Evolutionary conservation across 2,329 filamentous ascomycete species (phyloP).

Genomic region (Fusarium sp.): DNA sequence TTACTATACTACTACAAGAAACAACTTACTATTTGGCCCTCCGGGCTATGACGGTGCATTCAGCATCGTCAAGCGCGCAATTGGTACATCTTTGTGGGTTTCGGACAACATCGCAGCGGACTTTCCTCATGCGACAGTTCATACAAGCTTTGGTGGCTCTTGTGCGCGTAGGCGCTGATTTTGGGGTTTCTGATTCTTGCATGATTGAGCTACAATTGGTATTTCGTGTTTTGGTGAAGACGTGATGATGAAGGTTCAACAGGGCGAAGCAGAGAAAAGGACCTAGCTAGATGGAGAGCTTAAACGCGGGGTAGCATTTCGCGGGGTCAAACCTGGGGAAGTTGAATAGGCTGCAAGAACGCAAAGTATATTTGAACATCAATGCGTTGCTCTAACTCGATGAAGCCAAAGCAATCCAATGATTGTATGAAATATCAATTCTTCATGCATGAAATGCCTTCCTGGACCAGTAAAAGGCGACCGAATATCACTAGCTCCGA

Average conservation of each 20-base stretch:
- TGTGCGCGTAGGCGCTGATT: not conserved
- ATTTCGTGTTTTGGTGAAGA: not conserved
- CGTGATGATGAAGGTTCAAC: not conserved
- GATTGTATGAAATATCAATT: too few relatives aligned
- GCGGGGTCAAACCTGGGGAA: not conserved
- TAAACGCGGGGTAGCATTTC: not conserved
- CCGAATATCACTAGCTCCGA: not conserved
- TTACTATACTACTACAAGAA: rapidly evolving
- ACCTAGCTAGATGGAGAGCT: not conserved
- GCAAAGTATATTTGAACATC: not conserved
- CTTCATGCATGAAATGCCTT: too few relatives aligned
- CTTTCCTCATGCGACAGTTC: not conserved
- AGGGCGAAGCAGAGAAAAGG: not conserved
- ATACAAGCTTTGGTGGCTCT: not conserved
- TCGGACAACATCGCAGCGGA: not conserved
- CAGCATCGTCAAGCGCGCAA: not conserved
- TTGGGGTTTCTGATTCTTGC: rapidly evolving
- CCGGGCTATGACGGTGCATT: not conserved
- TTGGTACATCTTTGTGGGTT: not conserved
- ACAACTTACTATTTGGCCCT: not conserved
- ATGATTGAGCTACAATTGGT: not conserved
- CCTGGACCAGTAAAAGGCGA: not conserved
- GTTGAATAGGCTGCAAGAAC: not conserved
- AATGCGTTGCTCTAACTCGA: too few relatives aligned
- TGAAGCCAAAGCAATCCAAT: too few relatives aligned